phyloP scores from a whole-genome alignment of 768 basidiomycete genomes.

The Clavulina sp. region DNA sequence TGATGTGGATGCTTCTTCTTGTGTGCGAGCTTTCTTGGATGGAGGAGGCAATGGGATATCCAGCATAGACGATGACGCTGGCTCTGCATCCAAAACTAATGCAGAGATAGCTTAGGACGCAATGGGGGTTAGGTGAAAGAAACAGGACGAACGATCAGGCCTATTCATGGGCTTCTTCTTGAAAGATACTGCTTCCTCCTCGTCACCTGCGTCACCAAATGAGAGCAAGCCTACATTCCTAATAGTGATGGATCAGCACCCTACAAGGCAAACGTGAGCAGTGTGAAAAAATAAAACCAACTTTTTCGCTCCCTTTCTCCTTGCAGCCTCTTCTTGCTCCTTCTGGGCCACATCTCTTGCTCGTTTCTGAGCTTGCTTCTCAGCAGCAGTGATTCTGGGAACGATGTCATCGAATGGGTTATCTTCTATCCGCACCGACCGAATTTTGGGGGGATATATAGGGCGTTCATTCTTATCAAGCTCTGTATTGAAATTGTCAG shows the following conservation, averaged over 20 bases:
- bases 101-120: neutral
- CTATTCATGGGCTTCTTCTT: conserved; percentile 73
- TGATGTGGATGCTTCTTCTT: conserved; percentile 6
- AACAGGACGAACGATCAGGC: conserved; percentile 51
- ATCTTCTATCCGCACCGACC: conserved; percentile 63
- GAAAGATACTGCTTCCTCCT: conserved; percentile 32
- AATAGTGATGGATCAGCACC: neutral
- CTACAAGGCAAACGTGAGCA: neutral
- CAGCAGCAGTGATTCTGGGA: conserved; percentile 78
- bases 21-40: neutral
- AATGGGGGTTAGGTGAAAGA: neutral
- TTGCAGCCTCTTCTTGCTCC: conserved; percentile 59
- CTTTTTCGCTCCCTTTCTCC: conserved; percentile 76
- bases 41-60: neutral
- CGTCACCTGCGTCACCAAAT: conserved; percentile 64
- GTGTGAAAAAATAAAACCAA: conserved; percentile 21
- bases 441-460: conserved; percentile 84
- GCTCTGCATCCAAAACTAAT: conserved; percentile 21
- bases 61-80: conserved; percentile 13
- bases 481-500: conserved; percentile 28
- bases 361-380: conserved; percentile 66
- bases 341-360: conserved; percentile 60
- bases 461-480: conserved; percentile 58
- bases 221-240: conserved; percentile 84
- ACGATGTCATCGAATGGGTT: conserved; percentile 94